Percentiles rank a stretch among this genome's conserved stretches.
phyloP scores from a whole-genome alignment of 768 basidiomycete species.

The Tylopilus vinaceipallidus region DNA sequence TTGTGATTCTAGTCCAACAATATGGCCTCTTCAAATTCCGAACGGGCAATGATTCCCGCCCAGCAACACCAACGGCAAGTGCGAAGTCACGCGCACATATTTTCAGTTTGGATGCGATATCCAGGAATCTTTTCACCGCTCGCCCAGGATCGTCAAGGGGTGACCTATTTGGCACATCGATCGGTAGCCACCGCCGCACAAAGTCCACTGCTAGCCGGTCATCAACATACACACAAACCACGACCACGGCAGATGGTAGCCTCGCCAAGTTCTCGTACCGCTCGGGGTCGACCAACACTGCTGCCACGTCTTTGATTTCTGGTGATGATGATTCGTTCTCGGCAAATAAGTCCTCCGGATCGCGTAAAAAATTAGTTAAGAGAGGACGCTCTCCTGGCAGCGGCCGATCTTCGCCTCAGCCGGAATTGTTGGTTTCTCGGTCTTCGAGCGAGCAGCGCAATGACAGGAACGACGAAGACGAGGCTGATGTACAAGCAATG shows the following conservation, averaged over 20 bases:
- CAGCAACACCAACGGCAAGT: constrained; percentile 79
- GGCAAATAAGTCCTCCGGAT: constrained; percentile 42
- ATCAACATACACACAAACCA: constrained; percentile 70
- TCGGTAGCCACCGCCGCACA: constrained; percentile 56
- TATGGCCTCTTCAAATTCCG: constrained; percentile 87
- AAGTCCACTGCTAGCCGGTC: constrained; percentile 73
- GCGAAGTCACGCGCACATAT: constrained; percentile 77
- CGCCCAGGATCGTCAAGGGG: constrained; percentile 66
- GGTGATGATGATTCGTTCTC: constrained; percentile 61
- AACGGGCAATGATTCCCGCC: constrained; percentile 73
- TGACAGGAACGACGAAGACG: constrained; percentile 45
- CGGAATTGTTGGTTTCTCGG: constrained; percentile 37
- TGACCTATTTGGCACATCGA: constrained; percentile 75
- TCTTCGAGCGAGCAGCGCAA: constrained; percentile 44
- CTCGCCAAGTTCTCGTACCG: constrained; percentile 71
- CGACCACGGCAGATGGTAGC: constrained; percentile 64
- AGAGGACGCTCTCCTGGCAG: constrained; percentile 43
- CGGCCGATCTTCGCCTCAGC: constrained; percentile 35
- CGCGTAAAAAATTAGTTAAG: constrained; percentile 47
- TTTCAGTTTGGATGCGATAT: constrained; percentile 87
- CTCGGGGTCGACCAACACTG: constrained; percentile 62
- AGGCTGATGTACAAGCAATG: constrained; percentile 37
- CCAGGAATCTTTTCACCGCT: constrained; percentile 80
- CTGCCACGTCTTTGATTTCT: constrained; percentile 58
- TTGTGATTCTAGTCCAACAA: constrained; percentile 62